Conservation (phyloP, 345 rosid species). For the Laguncularia racemosa region DNA sequence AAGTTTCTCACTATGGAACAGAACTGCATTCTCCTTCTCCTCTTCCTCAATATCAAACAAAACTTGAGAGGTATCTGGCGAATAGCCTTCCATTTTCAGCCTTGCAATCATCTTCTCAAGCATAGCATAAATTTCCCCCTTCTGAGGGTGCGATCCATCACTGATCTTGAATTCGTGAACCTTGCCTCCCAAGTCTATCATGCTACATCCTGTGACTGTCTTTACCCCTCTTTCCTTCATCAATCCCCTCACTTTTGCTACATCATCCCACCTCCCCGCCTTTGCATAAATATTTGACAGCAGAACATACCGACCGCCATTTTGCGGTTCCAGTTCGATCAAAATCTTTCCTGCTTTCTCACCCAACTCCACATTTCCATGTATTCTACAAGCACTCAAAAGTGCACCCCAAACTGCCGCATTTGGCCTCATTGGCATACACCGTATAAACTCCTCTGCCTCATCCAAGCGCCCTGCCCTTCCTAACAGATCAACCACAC, state of each 20-base stretch:
- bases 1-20: slow-evolving; percentile 37
- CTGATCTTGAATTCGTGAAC: slow-evolving; percentile 38
- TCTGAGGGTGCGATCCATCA: slow-evolving; percentile 30
- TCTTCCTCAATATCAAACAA: slow-evolving; percentile 37
- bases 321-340: slow-evolving; percentile 29
- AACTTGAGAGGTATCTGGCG: slow-evolving; percentile 27
- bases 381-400: slow-evolving; percentile 34
- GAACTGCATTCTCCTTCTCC: slow-evolving; percentile 27
- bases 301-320: slow-evolving; percentile 35
- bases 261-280: slow-evolving; percentile 38
- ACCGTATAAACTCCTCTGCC: slow-evolving; percentile 28
- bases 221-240: slow-evolving; percentile 39
- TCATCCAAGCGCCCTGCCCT: slow-evolving; percentile 29
- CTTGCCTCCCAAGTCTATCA: slow-evolving; percentile 21
- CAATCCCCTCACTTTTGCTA: slow-evolving; percentile 22
- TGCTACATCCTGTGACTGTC: slow-evolving; percentile 29
- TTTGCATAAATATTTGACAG: slow-evolving; percentile 39
- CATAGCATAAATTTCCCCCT: slow-evolving; percentile 21
- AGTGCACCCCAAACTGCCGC: slow-evolving; percentile 45
- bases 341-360: slow-evolving; percentile 30
- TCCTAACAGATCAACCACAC: slow-evolving; percentile 35
- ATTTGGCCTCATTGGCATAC: slow-evolving; percentile 29
- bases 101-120: slow-evolving; percentile 22
- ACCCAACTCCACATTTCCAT: slow-evolving; percentile 29
- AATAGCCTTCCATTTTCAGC: slow-evolving; percentile 27